Base-by-base conservation (phyloP, 1,284 basidiomycete species). In the Stygiomarasmius scandens region DNA sequence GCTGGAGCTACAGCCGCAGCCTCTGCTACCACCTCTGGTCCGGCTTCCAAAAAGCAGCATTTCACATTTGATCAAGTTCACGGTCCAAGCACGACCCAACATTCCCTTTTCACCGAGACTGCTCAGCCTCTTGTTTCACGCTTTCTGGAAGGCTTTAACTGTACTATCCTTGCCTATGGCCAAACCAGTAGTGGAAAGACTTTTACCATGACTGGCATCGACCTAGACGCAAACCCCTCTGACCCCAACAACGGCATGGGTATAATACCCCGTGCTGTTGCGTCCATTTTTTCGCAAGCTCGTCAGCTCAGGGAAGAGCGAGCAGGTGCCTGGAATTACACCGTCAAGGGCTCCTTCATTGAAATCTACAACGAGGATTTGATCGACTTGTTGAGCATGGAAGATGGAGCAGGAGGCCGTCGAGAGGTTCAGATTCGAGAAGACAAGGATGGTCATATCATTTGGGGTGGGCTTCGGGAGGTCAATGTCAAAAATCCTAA, bases 361-460 rank as follows among this genome's bases (percentile, higher is more conserved):
- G 96, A 99, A 79, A 86, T 99, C 59, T 99, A 99, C 78, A 98
- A 99, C 74, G 96, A 98, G 77, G 94, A 96, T 77, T 84, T 96
- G 58, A 92, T 96, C 68, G 94, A 96, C 76, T 78, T 96, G 58
- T 79, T 97, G 49, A 87, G 85, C 57, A 77, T 86, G 66, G 87
- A 92, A 60, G 87, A 89, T 55, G 74, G 78, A 23, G 78, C 77
- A 20, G 83, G 82, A 34, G 81, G 77, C 22, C 82, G 86, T 58
- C 87, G 92, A 47, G 91, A 93, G 64, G 95, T 99, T 19, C 91
- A 96, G 70, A 98, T 99, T 71, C 85, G 97, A 61, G 96, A 99
- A 77, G 95, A 95, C 72, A 96, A 96, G 71, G 91, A 93, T 63
- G 96, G 97, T 10, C 89, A 93, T 65, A 99, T 99, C 65, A 92